phyloP scores from a whole-genome alignment of 306 rosid species.

The Dryas octopetala region DNA sequence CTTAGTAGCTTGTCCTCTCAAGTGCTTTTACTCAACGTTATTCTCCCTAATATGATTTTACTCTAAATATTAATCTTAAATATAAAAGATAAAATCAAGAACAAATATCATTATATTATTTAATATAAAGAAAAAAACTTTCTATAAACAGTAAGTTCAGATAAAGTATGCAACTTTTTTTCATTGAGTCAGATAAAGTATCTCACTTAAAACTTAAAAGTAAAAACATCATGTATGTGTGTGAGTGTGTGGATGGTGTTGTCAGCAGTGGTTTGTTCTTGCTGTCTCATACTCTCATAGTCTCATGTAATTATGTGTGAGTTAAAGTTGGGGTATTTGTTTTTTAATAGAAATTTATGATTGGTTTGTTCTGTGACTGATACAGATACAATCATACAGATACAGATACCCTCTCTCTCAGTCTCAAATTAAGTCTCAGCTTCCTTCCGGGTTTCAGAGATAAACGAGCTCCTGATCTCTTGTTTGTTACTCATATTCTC shows the following conservation, averaged over 20 bases:
- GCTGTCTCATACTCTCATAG: not conserved
- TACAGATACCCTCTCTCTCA: not conserved
- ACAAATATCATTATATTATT: no score
- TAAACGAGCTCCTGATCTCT: no score
- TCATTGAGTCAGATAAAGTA: not conserved
- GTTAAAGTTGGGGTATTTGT: no score
- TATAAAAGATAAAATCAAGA: no score
- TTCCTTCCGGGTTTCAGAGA: no score
- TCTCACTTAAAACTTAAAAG: not conserved
- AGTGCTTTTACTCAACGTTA: no score
- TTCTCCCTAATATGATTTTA: no score
- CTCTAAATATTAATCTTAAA: no score
- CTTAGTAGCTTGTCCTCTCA: no score
- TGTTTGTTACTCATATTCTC: not conserved
- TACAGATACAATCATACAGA: not conserved
- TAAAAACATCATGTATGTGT: not conserved
- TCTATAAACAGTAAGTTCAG: slow-evolving; percentile 1
- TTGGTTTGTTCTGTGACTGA: not conserved
- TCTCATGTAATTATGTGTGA: not conserved
- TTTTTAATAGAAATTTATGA: not conserved
- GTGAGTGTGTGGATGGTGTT: not conserved
- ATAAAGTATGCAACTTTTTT: not conserved
- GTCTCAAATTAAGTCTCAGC: no score
- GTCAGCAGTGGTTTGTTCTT: slow-evolving; percentile 11
- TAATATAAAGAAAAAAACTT: not conserved